phyloP scores from a whole-genome alignment of 148 eudicot species.

The Arctostaphylos glauca region DNA sequence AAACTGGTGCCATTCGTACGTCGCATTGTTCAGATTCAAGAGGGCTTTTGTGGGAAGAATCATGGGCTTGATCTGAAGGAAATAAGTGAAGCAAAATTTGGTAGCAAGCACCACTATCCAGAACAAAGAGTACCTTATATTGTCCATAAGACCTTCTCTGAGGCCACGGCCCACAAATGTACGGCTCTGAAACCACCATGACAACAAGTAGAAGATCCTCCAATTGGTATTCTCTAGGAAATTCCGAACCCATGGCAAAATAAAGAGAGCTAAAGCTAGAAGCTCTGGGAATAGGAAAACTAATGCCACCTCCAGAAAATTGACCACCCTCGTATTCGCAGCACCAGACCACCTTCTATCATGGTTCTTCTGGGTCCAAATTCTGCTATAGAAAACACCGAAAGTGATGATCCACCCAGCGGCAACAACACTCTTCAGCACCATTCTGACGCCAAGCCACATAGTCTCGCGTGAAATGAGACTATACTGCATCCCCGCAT shows the following conservation, averaged over 20 bases:
- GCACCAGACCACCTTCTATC: slow-evolving; percentile 49
- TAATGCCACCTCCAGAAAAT: slow-evolving; percentile 56
- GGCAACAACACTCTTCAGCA: slow-evolving; percentile 57
- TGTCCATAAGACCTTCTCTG: slow-evolving; percentile 82
- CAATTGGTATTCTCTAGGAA: slow-evolving; percentile 78
- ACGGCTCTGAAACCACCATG: slow-evolving; percentile 95
- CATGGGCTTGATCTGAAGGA: slow-evolving; percentile 85
- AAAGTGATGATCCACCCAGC: slow-evolving; percentile 61
- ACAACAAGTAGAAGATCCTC: slow-evolving; percentile 70
- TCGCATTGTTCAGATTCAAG: slow-evolving; percentile 36
- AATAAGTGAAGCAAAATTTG: slow-evolving; percentile 72
- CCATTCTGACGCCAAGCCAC: slow-evolving; percentile 72
- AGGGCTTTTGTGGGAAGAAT: slow-evolving; percentile 59
- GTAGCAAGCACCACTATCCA: slow-evolving; percentile 84
- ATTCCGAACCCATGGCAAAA: slow-evolving; percentile 78
- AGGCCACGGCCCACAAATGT: slow-evolving; percentile 86
- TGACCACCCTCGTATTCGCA: slow-evolving; percentile 45
- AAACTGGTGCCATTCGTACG: slow-evolving; percentile 79
- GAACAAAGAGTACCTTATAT: slow-evolving; percentile 67
- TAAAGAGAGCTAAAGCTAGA: slow-evolving; percentile 56
- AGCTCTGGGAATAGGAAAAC: slow-evolving; percentile 68
- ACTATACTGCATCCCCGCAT: slow-evolving; percentile 70
- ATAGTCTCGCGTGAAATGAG: slow-evolving; percentile 79
- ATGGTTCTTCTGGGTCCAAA: slow-evolving; percentile 53
- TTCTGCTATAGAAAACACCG: slow-evolving; percentile 57